These are phyloP conservation scores for Eucalyptus rudis DNA, from an alignment of 345 rosid genomes.

Conservation along the genomic window DNA sequence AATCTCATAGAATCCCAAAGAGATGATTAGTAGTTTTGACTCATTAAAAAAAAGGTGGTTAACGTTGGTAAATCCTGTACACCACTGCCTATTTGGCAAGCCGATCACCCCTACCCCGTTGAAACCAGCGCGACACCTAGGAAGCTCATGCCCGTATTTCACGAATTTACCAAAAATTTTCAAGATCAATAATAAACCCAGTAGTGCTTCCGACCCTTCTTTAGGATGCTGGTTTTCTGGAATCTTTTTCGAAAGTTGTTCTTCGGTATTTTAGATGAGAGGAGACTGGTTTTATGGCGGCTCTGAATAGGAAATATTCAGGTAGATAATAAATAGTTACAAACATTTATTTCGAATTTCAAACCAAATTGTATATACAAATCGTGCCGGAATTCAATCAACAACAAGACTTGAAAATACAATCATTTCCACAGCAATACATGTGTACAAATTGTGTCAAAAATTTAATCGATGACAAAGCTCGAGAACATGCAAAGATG, in stretches of 20 bases:
- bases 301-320: rapidly evolving
- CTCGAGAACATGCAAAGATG: rapidly evolving
- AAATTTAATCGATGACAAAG: too few relatives aligned
- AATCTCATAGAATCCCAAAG: background rate
- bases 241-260: too few relatives aligned
- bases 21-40: background rate
- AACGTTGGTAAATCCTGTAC: background rate
- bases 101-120: background rate
- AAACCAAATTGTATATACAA: too few relatives aligned
- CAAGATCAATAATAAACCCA: background rate
- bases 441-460: rapidly evolving
- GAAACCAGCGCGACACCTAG: background rate
- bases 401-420: too few relatives aligned
- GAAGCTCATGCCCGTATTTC: background rate
- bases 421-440: too few relatives aligned
- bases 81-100: background rate
- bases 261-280: rapidly evolving
- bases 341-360: rapidly evolving
- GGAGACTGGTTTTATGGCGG: rapidly evolving
- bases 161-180: background rate
- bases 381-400: rapidly evolving
- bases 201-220: background rate
- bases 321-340: rapidly evolving
- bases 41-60: background rate
- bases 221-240: background rate